Evolutionary conservation across 768 basidiomycete genomes (phyloP).

Genomic region (Lepiota venenata): DNA sequence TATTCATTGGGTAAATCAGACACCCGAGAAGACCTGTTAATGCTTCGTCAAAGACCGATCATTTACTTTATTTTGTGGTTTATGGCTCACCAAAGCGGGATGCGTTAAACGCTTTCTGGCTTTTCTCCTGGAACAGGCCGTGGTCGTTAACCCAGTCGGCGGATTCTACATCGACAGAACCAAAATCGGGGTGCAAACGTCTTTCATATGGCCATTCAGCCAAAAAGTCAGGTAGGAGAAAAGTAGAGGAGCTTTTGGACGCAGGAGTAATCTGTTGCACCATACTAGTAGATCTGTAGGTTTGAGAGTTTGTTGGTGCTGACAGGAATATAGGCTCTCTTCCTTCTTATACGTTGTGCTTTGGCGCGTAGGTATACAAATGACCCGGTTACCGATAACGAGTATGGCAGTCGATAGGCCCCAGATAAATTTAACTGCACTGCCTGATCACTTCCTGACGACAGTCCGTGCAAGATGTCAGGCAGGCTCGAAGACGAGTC

Average conservation of each 20-base stretch:
- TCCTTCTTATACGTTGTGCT: no score
- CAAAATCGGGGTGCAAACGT: conserved; percentile 8
- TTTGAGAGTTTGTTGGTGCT: no score
- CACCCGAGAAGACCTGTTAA: conserved; percentile 11
- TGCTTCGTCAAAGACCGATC: neutral
- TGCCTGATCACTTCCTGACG: no score
- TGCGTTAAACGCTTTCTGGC: conserved; percentile 19
- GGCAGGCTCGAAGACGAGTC: no score
- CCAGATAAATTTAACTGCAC: no score
- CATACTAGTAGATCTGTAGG: no score
- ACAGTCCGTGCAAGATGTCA: no score
- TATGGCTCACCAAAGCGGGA: conserved; percentile 19
- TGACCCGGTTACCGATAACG: no score
- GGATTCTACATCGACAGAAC: conserved; percentile 20
- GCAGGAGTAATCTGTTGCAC: no score
- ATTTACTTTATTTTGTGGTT: neutral
- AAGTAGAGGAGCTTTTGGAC: neutral
- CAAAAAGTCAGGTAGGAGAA: conserved; percentile 8
- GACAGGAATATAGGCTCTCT: no score
- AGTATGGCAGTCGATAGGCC: no score
- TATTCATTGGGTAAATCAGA: neutral
- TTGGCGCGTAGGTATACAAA: no score
- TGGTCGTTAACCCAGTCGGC: conserved; percentile 21
- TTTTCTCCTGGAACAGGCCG: conserved; percentile 20
- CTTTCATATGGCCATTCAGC: conserved; percentile 10